Evolutionary conservation across 2,329 filamentous ascomycete genomes (phyloP).

Genomic region (Exophiala sideris): DNA sequence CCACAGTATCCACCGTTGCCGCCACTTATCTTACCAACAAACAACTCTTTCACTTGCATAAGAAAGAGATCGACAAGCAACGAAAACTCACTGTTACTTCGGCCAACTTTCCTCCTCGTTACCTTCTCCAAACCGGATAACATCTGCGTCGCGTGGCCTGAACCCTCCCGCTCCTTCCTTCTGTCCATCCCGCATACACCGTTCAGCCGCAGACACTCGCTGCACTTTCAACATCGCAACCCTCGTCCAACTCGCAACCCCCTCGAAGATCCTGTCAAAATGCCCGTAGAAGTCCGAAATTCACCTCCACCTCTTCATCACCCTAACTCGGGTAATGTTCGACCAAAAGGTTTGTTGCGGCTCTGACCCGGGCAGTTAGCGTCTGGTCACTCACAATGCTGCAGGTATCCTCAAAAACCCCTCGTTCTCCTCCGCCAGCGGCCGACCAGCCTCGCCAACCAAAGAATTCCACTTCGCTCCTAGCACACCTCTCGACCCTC

Average conservation of each 20-base stretch:
- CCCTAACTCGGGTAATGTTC: conserved; percentile 36
- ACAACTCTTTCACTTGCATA: conserved; percentile 2
- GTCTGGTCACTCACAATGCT: not conserved
- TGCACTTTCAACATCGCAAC: not conserved
- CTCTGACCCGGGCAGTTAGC: not conserved
- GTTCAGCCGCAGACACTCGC: not conserved
- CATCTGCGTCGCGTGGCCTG: not conserved
- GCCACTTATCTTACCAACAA: not conserved
- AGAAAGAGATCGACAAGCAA: not conserved
- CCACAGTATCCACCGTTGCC: not conserved
- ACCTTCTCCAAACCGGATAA: too few relatives aligned
- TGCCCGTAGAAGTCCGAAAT: conserved; percentile 26
- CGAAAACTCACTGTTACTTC: not conserved
- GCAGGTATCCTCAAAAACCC: conserved; percentile 93
- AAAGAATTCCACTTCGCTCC: conserved; percentile 30
- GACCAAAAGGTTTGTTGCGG: conserved; percentile 39
- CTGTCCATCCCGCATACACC: not conserved
- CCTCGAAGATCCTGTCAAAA: conserved; percentile 9
- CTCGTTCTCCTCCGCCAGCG: conserved; percentile 50
- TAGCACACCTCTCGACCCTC: conserved; percentile 47
- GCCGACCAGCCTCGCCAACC: conserved; percentile 32
- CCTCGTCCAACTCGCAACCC: not conserved
- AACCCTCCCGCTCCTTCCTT: not conserved
- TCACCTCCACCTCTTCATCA: conserved; percentile 27
- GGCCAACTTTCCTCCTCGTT: not conserved